Evolutionary conservation across 2,329 filamentous ascomycete genomes (phyloP).

Genomic region (Sclerotinia trifoliorum): DNA sequence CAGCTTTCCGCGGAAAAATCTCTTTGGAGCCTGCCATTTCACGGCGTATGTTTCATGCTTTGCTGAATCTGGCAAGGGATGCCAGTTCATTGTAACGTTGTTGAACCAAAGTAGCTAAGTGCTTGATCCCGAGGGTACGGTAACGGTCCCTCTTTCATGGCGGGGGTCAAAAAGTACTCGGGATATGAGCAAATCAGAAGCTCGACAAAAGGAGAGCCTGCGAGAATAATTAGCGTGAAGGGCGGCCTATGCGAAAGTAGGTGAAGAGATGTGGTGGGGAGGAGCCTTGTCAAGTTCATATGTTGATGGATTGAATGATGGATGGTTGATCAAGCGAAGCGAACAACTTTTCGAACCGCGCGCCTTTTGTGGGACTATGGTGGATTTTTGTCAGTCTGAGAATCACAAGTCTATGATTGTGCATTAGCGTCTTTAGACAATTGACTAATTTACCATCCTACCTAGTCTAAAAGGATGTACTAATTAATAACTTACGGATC

Average conservation of each 20-base stretch:
- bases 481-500: neutral
- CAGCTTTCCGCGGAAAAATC: neutral
- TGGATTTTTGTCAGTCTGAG: slow-evolving; percentile 9
- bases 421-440: slow-evolving; percentile 7
- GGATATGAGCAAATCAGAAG: slow-evolving; percentile 7
- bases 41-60: slow-evolving; percentile 16
- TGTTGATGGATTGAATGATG: slow-evolving; percentile 8
- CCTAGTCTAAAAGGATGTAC: neutral
- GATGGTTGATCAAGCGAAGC: slow-evolving; percentile 15
- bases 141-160: slow-evolving; percentile 11
- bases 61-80: neutral
- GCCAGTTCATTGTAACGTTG: slow-evolving; percentile 8
- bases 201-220: slow-evolving; percentile 1
- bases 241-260: neutral
- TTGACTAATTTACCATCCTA: neutral
- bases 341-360: slow-evolving; percentile 13
- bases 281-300: slow-evolving; percentile 12
- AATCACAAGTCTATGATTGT: slow-evolving; percentile 9
- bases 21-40: slow-evolving; percentile 5
- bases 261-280: neutral
- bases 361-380: slow-evolving; percentile 17
- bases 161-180: neutral
- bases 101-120: slow-evolving; percentile 13
- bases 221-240: slow-evolving; percentile 1
- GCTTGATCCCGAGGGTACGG: slow-evolving; percentile 18